Conservation (phyloP, 1,284 basidiomycete species). For the Peniophora sp. region DNA sequence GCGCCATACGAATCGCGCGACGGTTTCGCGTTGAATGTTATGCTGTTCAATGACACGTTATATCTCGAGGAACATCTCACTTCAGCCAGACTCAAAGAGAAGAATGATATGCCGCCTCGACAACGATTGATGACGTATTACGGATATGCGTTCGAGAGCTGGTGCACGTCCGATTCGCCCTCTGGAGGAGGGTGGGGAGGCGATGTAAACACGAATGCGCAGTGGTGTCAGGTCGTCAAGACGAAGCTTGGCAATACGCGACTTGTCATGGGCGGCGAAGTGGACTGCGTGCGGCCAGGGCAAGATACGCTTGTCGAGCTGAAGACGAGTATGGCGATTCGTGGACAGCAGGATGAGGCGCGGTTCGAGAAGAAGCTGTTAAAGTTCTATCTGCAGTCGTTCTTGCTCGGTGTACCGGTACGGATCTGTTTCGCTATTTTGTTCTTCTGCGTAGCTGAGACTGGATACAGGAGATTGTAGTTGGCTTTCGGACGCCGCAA, state of each 20-base stretch:
- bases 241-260: conserved; percentile 78
- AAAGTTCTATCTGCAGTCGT: conserved; percentile 95
- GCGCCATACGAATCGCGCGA: conserved; percentile 79
- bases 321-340: conserved; percentile 85
- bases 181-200: conserved; percentile 64
- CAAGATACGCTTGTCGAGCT: conserved; percentile 77
- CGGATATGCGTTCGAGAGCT: conserved; percentile 85
- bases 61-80: conserved; percentile 80
- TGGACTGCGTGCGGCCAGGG: conserved; percentile 78
- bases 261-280: conserved; percentile 90
- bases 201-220: conserved; percentile 88
- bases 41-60: conserved; percentile 68
- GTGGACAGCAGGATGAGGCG: conserved; percentile 57
- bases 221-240: conserved; percentile 93
- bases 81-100: conserved; percentile 48
- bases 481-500: conserved; percentile 83
- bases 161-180: conserved; percentile 53
- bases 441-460: neutral
- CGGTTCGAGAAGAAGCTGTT: conserved; percentile 88
- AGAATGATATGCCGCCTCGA: conserved; percentile 52
- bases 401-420: conserved; percentile 85
- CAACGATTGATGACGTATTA: conserved; percentile 62
- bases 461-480: conserved; percentile 63
- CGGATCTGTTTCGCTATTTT: neutral
- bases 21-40: conserved; percentile 79